Base-by-base conservation (phyloP, 768 basidiomycete genomes). In the Xerocomellus dryophilus region DNA sequence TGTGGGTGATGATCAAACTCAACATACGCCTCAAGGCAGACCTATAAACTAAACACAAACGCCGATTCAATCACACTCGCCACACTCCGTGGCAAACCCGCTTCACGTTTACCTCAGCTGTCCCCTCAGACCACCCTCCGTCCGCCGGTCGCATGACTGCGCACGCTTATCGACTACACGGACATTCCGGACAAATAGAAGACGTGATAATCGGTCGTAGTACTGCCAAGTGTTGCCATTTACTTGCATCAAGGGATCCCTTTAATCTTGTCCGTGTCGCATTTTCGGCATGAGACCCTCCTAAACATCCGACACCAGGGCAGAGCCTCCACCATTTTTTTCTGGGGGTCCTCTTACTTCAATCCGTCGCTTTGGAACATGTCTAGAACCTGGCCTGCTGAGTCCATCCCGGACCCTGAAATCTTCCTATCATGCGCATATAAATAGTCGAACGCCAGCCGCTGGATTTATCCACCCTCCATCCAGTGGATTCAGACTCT, bases 271-370 rank as follows among this genome's bases (percentile, higher is more conserved):
- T 38, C 15, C 36, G 54, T 43, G 40, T 47, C 50, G 42, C 57
- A 20, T 56, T 61, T 62, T 57, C 50, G 65, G 69, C 59, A 50
- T 40, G 50, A 25, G 23, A 57, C 57, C 57, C 54, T 66, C 62
- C 53, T 60, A 50, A 60, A 54, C 43, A 10, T 53, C 54, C 59
- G 55, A 54, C 51, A 45, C 11, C 29, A 50, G 1, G 49, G 57
- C 57, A 39, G 63, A 47, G 41, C 40, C 50, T 38, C 50, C 57
- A 52, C 45, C 58, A 48, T 43, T 56, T 62, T 65, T 67, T 70
- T 68, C 57, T 61, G 67, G 69, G 69, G 69, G 60, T 54, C 20
- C 53, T 62, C 61, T 71, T 70, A 70, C 70, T 69, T 69, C 70
- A 72, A 61, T 58, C 21, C 46, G 50, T 62, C 61, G 54, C 59